phyloP scores from a whole-genome alignment of 2,329 filamentous ascomycete genomes.

The Fusarium pseudograminearum region DNA sequence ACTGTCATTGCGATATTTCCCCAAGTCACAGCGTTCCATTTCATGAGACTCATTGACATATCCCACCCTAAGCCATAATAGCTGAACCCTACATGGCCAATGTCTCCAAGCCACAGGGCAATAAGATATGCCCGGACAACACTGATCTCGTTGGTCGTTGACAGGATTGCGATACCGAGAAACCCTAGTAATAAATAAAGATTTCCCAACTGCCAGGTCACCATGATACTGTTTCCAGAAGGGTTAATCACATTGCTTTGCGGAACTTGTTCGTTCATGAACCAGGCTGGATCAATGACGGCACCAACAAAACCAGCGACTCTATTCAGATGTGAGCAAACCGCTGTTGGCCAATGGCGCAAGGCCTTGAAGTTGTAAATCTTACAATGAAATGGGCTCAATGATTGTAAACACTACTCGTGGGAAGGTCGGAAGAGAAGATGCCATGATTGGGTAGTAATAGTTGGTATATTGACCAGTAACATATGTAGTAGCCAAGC shows the following conservation, averaged over 20 bases:
- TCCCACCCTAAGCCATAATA: slow-evolving; percentile 68
- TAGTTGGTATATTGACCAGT: background rate
- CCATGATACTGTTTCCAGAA: slow-evolving; percentile 63
- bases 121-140: slow-evolving; percentile 76
- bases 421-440: slow-evolving; percentile 72
- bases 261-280: slow-evolving; percentile 72
- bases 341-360: background rate
- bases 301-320: slow-evolving; percentile 69
- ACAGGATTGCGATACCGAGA: slow-evolving; percentile 72
- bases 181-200: slow-evolving; percentile 75
- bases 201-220: slow-evolving; percentile 77
- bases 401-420: slow-evolving; percentile 74
- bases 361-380: slow-evolving; percentile 7
- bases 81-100: slow-evolving; percentile 75
- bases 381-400: slow-evolving; percentile 77
- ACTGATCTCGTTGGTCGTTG: slow-evolving; percentile 71
- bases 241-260: slow-evolving; percentile 50
- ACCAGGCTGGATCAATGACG: slow-evolving; percentile 69
- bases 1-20: slow-evolving; percentile 77
- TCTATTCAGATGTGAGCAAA: slow-evolving; percentile 54
- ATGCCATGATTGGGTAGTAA: slow-evolving; percentile 61
- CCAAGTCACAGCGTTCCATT: slow-evolving; percentile 79
- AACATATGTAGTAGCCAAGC: background rate
- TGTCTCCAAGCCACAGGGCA: slow-evolving; percentile 73
- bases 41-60: slow-evolving; percentile 62